Percentiles rank a stretch among this genome's conserved stretches.
Conservation (phyloP, 306 rosid genomes). For the Malus sieversii region DNA sequence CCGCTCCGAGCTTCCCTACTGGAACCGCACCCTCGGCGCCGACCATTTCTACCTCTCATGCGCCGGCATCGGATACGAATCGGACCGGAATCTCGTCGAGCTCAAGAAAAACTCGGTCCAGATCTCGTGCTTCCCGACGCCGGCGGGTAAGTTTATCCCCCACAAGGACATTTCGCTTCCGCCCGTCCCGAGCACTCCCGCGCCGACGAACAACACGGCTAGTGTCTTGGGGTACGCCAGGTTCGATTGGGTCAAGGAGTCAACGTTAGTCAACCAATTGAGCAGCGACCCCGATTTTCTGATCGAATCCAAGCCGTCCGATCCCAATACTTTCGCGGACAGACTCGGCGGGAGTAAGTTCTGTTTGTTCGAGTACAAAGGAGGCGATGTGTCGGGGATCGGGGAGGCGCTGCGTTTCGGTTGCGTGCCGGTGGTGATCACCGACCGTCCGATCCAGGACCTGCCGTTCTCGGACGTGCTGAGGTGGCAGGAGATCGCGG, state of each 20-base stretch:
- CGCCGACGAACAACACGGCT: conserved; percentile 3
- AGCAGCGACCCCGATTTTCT: conserved; percentile 18
- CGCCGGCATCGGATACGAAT: conserved; percentile 15
- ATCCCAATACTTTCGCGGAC: conserved; percentile 8
- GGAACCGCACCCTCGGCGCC: conserved; percentile 82
- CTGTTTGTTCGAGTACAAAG: conserved; percentile 40
- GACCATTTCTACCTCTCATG: conserved; percentile 69
- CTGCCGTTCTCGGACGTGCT: conserved; percentile 68
- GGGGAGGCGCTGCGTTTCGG: conserved; percentile 54
- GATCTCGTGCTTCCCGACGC: conserved; percentile 52
- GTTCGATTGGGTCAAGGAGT: conserved; percentile 10
- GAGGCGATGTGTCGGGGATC: conserved; percentile 29
- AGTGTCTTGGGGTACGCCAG: conserved; percentile 24
- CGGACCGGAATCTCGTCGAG: conserved; percentile 57
- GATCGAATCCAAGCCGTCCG: conserved; percentile 32
- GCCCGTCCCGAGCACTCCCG: not conserved
- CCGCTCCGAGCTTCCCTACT: conserved; percentile 39
- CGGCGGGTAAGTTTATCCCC: conserved; percentile 33
- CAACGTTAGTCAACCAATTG: conserved; percentile 16
- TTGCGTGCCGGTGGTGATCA: conserved; percentile 55
- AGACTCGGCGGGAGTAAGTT: conserved; percentile 28
- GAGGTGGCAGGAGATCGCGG: conserved; percentile 59
- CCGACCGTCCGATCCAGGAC: conserved; percentile 39
- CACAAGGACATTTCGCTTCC: conserved; percentile 68
- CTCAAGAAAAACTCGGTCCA: conserved; percentile 64